These are phyloP conservation scores for Trichoderma parareesei DNA, from an alignment of 495 filamentous ascomycete species.

Conservation along the genomic window DNA sequence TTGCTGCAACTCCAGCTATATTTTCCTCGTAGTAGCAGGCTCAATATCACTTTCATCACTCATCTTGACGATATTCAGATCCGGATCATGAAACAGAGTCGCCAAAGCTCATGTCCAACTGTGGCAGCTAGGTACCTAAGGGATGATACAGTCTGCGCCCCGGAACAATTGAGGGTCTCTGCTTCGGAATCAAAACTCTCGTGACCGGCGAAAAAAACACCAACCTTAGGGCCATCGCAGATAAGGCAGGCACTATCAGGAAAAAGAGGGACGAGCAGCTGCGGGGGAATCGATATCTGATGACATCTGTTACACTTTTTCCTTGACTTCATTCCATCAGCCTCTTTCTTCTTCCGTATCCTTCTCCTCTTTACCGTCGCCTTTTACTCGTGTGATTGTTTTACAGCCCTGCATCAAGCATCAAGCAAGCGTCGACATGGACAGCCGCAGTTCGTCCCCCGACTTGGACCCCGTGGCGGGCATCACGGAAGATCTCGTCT, in stretches of 20 bases:
- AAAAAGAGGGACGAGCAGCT: conserved; percentile 8
- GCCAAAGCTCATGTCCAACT: background rate
- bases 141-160: too few species aligned
- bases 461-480: conserved; percentile 38
- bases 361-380: background rate
- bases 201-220: background rate
- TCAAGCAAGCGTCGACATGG: background rate
- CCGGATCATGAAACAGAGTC: too few species aligned
- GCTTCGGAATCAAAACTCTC: background rate
- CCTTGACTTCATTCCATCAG: background rate
- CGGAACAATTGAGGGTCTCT: conserved; percentile 8
- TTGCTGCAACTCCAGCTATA: too few species aligned
- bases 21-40: too few species aligned
- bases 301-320: background rate
- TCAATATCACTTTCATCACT: too few species aligned
- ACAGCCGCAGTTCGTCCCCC: conserved; percentile 18
- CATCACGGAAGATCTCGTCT: conserved; percentile 60
- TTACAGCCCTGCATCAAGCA: background rate
- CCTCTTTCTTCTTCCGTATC: background rate
- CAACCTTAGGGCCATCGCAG: background rate
- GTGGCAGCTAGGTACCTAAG: background rate
- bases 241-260: conserved; percentile 1
- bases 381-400: background rate
- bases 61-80: too few species aligned
- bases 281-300: background rate